Evolutionary conservation across 179 eudicot genomes (phyloP).

Genomic region (Sideroxylon spinosum): DNA sequence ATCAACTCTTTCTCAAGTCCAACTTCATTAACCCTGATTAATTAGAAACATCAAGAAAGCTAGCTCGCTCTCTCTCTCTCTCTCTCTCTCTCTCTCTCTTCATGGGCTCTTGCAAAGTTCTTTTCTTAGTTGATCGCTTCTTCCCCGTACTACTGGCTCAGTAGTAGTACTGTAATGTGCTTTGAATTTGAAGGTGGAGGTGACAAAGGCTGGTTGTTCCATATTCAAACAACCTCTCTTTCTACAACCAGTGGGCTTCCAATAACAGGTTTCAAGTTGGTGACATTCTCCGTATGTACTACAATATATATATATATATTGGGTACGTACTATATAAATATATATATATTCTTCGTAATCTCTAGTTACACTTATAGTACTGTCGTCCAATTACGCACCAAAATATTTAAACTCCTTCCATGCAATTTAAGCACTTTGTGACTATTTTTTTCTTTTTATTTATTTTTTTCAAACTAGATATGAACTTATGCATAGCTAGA

Average conservation of each 20-base stretch:
- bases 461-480: no score
- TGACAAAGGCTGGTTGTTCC: constrained; percentile 47
- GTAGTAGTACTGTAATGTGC: constrained; percentile 1
- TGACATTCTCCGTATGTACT: constrained; percentile 51
- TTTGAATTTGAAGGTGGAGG: constrained; percentile 46
- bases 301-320: no score
- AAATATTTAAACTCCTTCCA: no score
- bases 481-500: no score
- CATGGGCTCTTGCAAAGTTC: background rate
- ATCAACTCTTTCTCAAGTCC: background rate
- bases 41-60: background rate
- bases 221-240: constrained; percentile 24
- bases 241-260: constrained; percentile 53
- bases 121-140: background rate
- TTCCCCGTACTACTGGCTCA: no score
- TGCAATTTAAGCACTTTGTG: no score
- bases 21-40: background rate
- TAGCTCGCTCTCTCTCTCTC: background rate
- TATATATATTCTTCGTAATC: background rate
- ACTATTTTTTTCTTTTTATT: no score
- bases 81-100: constrained; percentile 17
- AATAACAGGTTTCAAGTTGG: constrained; percentile 43
- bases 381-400: no score
- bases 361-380: no score
- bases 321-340: background rate